Evolutionary conservation across 257 asterid species (phyloP).

Genomic region (Mitragyna speciosa): DNA sequence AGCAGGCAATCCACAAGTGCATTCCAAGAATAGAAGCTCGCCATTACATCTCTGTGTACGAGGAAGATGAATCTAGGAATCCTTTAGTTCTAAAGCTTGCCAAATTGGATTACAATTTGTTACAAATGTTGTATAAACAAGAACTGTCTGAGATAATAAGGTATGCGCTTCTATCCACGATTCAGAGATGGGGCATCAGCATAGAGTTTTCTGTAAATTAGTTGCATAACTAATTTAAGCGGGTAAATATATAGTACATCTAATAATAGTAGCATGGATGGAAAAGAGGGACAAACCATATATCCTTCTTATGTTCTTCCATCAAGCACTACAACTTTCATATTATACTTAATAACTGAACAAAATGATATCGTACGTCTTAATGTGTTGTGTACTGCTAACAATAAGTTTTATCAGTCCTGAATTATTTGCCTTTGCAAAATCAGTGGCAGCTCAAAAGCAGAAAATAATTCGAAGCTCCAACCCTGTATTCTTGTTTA

Average conservation of each 20-base stretch:
- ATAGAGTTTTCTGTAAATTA: no score
- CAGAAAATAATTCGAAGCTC: no score
- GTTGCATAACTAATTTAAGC: neutral
- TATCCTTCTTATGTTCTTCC: no score
- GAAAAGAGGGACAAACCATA: no score
- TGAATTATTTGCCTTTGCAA: no score
- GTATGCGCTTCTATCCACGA: neutral
- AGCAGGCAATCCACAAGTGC: constrained; percentile 23
- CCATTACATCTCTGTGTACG: constrained; percentile 20
- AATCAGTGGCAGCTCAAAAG: no score
- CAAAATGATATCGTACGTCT: no score
- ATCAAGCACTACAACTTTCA: no score
- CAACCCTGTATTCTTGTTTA: neutral
- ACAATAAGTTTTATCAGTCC: no score
- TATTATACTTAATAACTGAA: no score
- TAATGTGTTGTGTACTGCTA: no score
- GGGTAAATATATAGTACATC: neutral
- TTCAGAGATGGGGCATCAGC: neutral
- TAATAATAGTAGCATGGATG: neutral
- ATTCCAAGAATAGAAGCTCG: constrained; percentile 28
- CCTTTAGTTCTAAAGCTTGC: constrained; percentile 25
- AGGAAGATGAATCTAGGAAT: constrained; percentile 17
- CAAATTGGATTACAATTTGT: constrained; percentile 30
- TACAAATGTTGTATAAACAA: constrained; percentile 31
- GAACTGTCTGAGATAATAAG: constrained; percentile 27